phyloP scores from a whole-genome alignment of 352 stramenopile species.

The Phytophthora sp. region DNA sequence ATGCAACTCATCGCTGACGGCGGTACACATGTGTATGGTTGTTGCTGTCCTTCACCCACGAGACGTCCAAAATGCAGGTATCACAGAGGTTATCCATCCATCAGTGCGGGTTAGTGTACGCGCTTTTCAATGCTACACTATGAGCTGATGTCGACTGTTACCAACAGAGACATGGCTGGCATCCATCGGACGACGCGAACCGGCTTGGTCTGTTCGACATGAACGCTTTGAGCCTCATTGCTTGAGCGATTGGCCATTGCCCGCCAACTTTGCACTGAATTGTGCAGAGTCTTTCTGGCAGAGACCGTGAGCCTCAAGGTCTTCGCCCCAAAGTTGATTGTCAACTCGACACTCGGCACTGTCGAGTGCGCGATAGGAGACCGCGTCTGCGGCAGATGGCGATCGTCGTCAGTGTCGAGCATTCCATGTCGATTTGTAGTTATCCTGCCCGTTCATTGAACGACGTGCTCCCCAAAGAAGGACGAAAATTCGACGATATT shows the following conservation, averaged over 20 bases:
- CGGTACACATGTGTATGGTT: neutral
- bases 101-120: too few relatives aligned
- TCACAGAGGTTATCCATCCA: too few relatives aligned
- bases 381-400: conserved; percentile 23
- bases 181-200: conserved; percentile 33
- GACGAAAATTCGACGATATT: conserved; percentile 16
- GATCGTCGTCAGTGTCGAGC: conserved; percentile 24
- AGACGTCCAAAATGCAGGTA: conserved; percentile 18
- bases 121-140: too few relatives aligned
- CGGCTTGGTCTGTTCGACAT: conserved; percentile 23
- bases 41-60: conserved; percentile 3
- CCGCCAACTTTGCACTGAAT: conserved; percentile 12
- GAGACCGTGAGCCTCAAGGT: conserved; percentile 22
- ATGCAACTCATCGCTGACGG: neutral
- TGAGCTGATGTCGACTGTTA: too few relatives aligned
- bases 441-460: conserved; percentile 10
- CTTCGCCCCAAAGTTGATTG: too few relatives aligned
- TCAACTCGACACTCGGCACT: conserved; percentile 8
- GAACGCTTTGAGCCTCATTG: conserved; percentile 14
- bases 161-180: conserved; percentile 22
- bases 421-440: conserved; percentile 31
- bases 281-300: too few relatives aligned
- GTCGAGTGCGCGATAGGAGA: conserved; percentile 28
- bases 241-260: conserved; percentile 26
- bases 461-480: conserved; percentile 24